Conservation (phyloP, 139 green algal species). For the Tetradesmus obliquus region DNA sequence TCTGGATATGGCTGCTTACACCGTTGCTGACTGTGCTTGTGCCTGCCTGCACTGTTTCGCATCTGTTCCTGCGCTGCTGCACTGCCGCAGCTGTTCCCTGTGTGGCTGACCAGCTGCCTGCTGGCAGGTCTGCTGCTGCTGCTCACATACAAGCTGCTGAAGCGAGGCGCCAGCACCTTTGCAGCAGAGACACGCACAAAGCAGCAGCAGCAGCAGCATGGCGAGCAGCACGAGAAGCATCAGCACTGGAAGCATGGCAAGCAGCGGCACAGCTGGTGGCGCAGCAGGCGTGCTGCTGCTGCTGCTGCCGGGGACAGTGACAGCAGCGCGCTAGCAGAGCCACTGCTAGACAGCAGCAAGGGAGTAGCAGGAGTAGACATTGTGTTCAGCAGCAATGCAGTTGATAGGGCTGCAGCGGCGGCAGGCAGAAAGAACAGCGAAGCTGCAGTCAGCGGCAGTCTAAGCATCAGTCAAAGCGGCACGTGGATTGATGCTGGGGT, state of each 20-base stretch:
- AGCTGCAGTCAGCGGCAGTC: neutral
- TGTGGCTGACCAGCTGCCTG: slow-evolving; percentile 60
- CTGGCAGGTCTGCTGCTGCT: slow-evolving; percentile 57
- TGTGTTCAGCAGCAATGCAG: neutral
- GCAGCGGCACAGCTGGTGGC: neutral
- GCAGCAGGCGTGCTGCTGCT: neutral
- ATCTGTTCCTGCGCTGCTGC: neutral
- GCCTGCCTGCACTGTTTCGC: neutral
- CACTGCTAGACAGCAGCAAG: neutral
- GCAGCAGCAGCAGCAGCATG: neutral
- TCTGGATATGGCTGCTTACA: neutral
- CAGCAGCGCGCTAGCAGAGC: neutral
- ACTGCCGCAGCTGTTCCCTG: slow-evolving; percentile 58
- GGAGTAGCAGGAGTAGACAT: neutral
- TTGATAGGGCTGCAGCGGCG: neutral
- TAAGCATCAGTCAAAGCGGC: neutral
- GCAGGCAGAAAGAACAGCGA: neutral
- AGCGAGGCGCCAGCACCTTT: slow-evolving; percentile 9
- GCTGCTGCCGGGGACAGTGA: neutral
- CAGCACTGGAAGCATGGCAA: slow-evolving; percentile 1
- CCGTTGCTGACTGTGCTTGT: neutral
- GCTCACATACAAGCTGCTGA: slow-evolving; percentile 55
- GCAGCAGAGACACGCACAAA: neutral
- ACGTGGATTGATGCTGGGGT: neutral
- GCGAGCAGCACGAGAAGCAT: slow-evolving; percentile 10